Conservation (phyloP, 2,329 filamentous ascomycete genomes). For the Rutstroemia sp. region DNA sequence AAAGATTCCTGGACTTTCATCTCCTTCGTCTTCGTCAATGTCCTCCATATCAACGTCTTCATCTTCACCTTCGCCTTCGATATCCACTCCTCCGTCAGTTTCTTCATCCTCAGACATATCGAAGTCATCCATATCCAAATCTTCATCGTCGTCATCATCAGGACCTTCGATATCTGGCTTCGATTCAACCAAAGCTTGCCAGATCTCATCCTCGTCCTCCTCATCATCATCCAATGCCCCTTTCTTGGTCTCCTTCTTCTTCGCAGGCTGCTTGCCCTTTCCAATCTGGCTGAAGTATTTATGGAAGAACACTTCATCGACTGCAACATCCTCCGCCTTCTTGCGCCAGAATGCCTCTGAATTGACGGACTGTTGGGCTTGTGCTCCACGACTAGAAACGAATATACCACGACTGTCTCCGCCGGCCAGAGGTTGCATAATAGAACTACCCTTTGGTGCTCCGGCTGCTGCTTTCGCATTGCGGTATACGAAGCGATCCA, state of each 20-base stretch:
- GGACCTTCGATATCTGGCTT: slow-evolving; percentile 65
- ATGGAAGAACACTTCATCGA: slow-evolving; percentile 97
- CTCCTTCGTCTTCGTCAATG: slow-evolving; percentile 46
- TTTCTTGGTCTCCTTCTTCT: slow-evolving; percentile 48
- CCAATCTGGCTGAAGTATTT: slow-evolving; percentile 80
- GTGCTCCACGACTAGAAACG: slow-evolving; percentile 36
- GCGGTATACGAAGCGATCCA: slow-evolving; percentile 97
- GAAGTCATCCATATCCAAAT: slow-evolving; percentile 37
- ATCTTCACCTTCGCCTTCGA: slow-evolving; percentile 20
- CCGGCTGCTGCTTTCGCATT: slow-evolving; percentile 68
- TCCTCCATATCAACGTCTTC: slow-evolving; percentile 29
- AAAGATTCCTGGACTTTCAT: slow-evolving; percentile 28
- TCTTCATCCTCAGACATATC: slow-evolving; percentile 38
- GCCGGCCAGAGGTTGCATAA: slow-evolving; percentile 88
- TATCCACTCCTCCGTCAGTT: slow-evolving; percentile 32
- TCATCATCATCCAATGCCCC: slow-evolving; percentile 37
- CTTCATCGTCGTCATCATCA: slow-evolving; percentile 42
- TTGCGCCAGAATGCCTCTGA: slow-evolving; percentile 85
- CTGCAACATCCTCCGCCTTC: slow-evolving; percentile 78
- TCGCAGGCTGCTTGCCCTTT: slow-evolving; percentile 49
- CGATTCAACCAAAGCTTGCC: slow-evolving; percentile 81
- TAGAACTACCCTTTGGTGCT: slow-evolving; percentile 68
- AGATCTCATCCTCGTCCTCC: slow-evolving; percentile 71
- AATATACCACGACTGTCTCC: slow-evolving; percentile 53
- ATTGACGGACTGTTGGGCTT: slow-evolving; percentile 65